Evolutionary conservation across 306 rosid genomes (phyloP), one percentile per base, ranked within the genome.

Genomic region (Fragaria iinumae): DNA sequence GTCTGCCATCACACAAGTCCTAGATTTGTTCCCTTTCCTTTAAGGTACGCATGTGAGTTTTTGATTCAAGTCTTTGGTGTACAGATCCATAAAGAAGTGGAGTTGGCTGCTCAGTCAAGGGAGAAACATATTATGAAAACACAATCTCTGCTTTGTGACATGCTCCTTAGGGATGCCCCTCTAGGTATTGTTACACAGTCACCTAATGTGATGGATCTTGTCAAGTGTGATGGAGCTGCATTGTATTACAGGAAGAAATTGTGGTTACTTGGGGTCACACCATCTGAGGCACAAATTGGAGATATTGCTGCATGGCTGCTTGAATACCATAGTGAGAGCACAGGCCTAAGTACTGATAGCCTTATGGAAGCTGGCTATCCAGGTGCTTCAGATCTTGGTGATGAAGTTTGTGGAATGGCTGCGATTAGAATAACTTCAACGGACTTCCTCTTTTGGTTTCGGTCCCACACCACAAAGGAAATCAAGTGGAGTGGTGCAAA

Each of bases 1-100:
- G 88, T 85, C 70, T 85, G 88, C 74, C 88, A 85, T 79, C 88
- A 85, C 69, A 73, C 88, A 43, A 82, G 65, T 70, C 82, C 88
- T 69, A 79, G 82, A 74, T 79, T 82, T 85, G 81, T 82, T 73
- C 82, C 86, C 6, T 85, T 85, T 70, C 88, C 88, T 72, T 63
- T 82, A 76, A 73, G 88, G 69, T 85, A 85, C 56, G 86, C 86
- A 25, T 85, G 88, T 53, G 88, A 85, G 83, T 82, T 85, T 77
- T 76, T 85, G 86, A 79, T 85, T 68, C 88, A 82, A 76, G 88
- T 85, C 8, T 82, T 85, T 53, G 77, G 84, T 53, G 80, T 85
- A 49, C 88, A 85, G 73, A 79, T 85, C 73, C 74, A 77, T 64
- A 82, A 82, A 79, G 88, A 85, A 77, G 80, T 79, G 62, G 84